These are phyloP conservation scores for Stropharia rugosoannulata DNA, from an alignment of 768 basidiomycete species.

Conservation along the genomic window DNA sequence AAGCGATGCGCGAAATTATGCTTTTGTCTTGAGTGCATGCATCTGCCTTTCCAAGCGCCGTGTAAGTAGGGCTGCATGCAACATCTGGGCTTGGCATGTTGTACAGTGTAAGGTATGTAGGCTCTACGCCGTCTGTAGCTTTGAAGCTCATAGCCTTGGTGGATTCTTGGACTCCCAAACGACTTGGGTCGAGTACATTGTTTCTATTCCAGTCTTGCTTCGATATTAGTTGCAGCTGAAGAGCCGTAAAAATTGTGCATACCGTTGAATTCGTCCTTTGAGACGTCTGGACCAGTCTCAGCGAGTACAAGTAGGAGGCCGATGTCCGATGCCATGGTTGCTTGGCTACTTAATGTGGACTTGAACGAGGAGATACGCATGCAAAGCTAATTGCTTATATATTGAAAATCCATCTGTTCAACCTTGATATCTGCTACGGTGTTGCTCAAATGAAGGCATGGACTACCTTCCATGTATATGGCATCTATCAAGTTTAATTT, in stretches of 20 bases:
- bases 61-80: slow-evolving; percentile 20
- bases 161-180: slow-evolving; percentile 29
- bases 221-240: neutral
- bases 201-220: slow-evolving; percentile 32
- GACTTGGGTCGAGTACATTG: slow-evolving; percentile 30
- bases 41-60: slow-evolving; percentile 22
- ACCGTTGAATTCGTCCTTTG: slow-evolving; percentile 33
- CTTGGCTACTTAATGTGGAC: too few species aligned
- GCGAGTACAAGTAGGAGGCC: slow-evolving; percentile 31
- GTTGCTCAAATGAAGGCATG: too few species aligned
- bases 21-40: slow-evolving; percentile 16
- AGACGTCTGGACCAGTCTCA: slow-evolving; percentile 25
- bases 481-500: too few species aligned
- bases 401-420: too few species aligned
- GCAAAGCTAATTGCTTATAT: too few species aligned
- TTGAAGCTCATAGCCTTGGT: slow-evolving; percentile 30
- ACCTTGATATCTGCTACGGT: too few species aligned
- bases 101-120: slow-evolving; percentile 26
- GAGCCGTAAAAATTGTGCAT: neutral
- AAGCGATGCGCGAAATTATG: slow-evolving; percentile 21
- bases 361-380: too few species aligned
- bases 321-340: slow-evolving; percentile 12
- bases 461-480: too few species aligned
- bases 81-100: slow-evolving; percentile 25
- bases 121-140: slow-evolving; percentile 20